Evolutionary conservation across 495 filamentous ascomycete species (phyloP), one percentile per base, ranked within the genome.

Genomic region (Lophium mytilinum): DNA sequence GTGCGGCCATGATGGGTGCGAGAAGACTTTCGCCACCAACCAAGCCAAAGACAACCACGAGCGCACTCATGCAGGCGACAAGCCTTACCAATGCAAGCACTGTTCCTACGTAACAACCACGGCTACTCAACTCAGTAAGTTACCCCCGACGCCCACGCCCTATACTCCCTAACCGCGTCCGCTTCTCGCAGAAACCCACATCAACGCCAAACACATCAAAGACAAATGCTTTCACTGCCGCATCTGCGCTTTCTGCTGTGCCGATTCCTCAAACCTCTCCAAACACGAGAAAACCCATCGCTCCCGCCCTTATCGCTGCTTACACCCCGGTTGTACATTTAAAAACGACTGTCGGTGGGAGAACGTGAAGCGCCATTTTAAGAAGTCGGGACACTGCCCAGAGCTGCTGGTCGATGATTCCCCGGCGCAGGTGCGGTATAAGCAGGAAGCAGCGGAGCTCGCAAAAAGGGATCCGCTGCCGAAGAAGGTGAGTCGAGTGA

Each of bases 31-130:
- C 46, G 63, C 59, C 4, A 66, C 58, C 4, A 62, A 62, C 35
- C 63, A 66, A 39, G 63, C 59, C 12, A 62, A 62, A 45, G 55
- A 66, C n/a, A 66, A 66, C 39, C 64, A 66, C 50, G 57, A 61
- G 36, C 52, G 64, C 19, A 64, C 61, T 14, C 64, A 66, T 37
- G 59, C 57, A 9, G 64, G 64, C 11, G 49, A 60, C 17, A 53
- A 58, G 21, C 64, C 64, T 7, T 66, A 63, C 48, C 46, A 52
- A n/a, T 66, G 64, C 41, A 37, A 54, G 42, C 37, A 46, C 14
- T 66, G 64, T 47, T 50, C 42, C 6, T 61, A 66, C 41, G 57
- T 40, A 30, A 61, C 57, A 9, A 61, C 64, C 1, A 66, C 64
- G n/a, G 52, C 59, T 35, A 66, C 64, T 4, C 57, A 63, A 43